A percentile compares a stretch with the other conserved stretches of the same genome.
phyloP scores from a whole-genome alignment of 2,329 filamentous ascomycete genomes.

The Colletotrichum sp. region DNA sequence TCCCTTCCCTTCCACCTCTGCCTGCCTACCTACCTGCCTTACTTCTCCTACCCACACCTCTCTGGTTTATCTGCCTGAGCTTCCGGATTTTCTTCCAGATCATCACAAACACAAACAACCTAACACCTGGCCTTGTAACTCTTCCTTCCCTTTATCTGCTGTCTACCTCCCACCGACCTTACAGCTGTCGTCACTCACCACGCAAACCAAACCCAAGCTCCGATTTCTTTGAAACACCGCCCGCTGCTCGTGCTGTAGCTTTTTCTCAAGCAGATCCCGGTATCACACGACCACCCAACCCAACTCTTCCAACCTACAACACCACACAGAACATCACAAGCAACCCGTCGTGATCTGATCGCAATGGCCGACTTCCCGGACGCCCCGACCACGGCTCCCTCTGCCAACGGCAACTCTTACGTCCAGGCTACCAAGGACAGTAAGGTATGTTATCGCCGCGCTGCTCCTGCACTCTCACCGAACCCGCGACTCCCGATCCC shows the following conservation, averaged over 20 bases:
- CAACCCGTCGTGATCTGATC: slow-evolving; percentile 27
- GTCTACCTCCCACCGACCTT: not conserved
- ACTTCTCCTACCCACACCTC: not conserved
- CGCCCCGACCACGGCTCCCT: slow-evolving; percentile 30
- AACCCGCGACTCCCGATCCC: not conserved
- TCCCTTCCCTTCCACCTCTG: slow-evolving; percentile 1
- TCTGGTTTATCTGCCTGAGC: slow-evolving; percentile 11
- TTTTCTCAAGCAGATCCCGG: slow-evolving; percentile 1
- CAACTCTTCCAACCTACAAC: slow-evolving; percentile 13
- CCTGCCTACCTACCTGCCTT: not conserved
- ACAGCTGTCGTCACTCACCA: not conserved
- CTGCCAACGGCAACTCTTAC: slow-evolving; percentile 52
- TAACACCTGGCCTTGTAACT: slow-evolving; percentile 11
- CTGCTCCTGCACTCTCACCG: not conserved
- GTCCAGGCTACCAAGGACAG: slow-evolving; percentile 55
- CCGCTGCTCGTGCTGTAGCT: not conserved
- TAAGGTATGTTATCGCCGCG: slow-evolving; percentile 48
- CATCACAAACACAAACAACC: slow-evolving; percentile 3
- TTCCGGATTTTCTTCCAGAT: not conserved
- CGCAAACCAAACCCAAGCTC: slow-evolving; percentile 1
- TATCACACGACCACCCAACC: slow-evolving; percentile 14
- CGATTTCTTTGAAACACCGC: slow-evolving; percentile 11
- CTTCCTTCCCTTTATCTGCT: not conserved
- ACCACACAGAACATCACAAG: not conserved
- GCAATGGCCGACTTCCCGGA: slow-evolving; percentile 49